Conservation (phyloP, 768 basidiomycete genomes). For the Lentinula guzmanii region DNA sequence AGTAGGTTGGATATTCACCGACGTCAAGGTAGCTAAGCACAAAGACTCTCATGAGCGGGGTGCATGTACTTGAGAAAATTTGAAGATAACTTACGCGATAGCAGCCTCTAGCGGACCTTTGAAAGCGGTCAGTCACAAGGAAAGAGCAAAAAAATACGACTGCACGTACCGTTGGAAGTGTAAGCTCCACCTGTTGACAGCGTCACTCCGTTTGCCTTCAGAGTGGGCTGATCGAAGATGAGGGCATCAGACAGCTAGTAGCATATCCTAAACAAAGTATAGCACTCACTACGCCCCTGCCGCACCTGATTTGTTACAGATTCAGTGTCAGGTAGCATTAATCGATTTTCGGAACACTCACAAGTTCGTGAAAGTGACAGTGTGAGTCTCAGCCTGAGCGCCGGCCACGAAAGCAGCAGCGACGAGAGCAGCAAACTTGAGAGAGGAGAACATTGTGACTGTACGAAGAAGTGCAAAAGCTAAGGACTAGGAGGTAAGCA, state of each 20-base stretch:
- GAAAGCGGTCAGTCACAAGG: too few relatives aligned
- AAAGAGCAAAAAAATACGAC: background rate
- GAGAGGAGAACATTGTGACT: background rate
- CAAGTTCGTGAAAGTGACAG: constrained; percentile 4
- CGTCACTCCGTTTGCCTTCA: constrained; percentile 15
- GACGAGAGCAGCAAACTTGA: background rate
- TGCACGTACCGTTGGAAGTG: constrained; percentile 13
- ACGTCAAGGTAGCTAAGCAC: constrained; percentile 2
- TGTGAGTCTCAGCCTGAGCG: constrained; percentile 2
- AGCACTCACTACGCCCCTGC: background rate
- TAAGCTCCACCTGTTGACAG: constrained; percentile 23
- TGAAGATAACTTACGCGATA: constrained; percentile 21
- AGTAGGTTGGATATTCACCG: background rate
- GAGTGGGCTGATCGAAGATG: background rate
- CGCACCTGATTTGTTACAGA: background rate
- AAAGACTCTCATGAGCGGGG: background rate
- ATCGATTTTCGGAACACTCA: background rate
- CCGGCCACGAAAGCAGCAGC: background rate
- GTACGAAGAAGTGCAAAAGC: background rate
- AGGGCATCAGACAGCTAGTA: background rate
- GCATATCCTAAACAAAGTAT: background rate
- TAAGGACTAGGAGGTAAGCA: background rate
- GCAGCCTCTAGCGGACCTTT: constrained; percentile 20
- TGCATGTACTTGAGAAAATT: background rate
- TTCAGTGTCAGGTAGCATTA: background rate